Base-by-base conservation (phyloP, 2,329 filamentous ascomycete genomes). In the Phialocephala sp. region DNA sequence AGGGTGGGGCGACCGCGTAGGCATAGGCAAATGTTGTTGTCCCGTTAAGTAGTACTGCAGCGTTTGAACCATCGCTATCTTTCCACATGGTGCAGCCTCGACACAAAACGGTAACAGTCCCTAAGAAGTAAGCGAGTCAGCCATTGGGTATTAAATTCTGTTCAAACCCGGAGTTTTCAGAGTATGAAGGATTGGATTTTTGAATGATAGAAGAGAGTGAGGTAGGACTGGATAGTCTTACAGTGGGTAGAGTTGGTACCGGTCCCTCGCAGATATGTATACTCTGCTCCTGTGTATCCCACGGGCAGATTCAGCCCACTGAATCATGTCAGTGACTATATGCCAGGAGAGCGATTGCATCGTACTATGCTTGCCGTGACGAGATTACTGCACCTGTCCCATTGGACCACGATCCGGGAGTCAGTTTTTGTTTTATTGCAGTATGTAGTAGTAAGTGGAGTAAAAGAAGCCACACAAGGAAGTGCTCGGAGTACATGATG, bases 281-380 rank as follows among this genome's bases (percentile, higher is more conserved):
- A 68, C 35, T 65, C 60, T 24, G 66, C 63, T 20, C 32, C 39
- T 43, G 45, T 60, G n/a, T 66, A 68, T n/a, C 57, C 24, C 22
- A 27, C 18, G 22, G 66, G 66, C 14, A 65, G 62, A 37, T 54
- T 64, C 22, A 64, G n/a, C 9, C 59, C 65, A 47, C 62, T 67
- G 43, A 8, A 36, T 8, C 15, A 9, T 37, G 52, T 67, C 4
- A 65, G 66, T 57, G 2, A 41, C 55, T 9, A n/a, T 11, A 15
- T 15, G 2, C 2, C 4, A n/a, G 5, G n/a, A 63, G 32, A 12
- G 27, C 2, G 35, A 35, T 9, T 45, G n/a, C 27, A 50, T 24
- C 60, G 22, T 64, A 70, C 68, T 63, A 66, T 35, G 66, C 66
- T 57, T 64, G 66, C 8, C 66, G 63, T 4, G 68, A 64, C 5